A percentile compares a stretch with the other conserved stretches of the same genome.
Conservation (phyloP, 148 eudicot species). For the Amaranthus cruentus region DNA sequence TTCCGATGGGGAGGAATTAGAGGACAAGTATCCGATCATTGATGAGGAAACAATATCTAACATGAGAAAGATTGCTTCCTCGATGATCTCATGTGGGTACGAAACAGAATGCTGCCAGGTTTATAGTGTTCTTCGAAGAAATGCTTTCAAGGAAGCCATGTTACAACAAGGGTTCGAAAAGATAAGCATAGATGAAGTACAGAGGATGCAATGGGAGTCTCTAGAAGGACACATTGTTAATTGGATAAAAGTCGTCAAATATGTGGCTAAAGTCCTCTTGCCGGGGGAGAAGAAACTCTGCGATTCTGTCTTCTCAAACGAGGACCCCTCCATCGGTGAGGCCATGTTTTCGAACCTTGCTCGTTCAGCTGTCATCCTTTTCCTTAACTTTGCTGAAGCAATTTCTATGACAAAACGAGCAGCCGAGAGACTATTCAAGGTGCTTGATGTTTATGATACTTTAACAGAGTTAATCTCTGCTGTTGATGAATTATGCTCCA, state of each 20-base stretch:
- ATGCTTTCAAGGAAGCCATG: slow-evolving; percentile 36
- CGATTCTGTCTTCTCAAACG: slow-evolving; percentile 23
- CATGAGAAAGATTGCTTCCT: slow-evolving; percentile 23
- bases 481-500: slow-evolving; percentile 16
- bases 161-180: slow-evolving; percentile 30
- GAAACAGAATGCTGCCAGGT: slow-evolving; percentile 39
- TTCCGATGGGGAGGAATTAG: background rate
- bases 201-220: slow-evolving; percentile 42
- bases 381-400: slow-evolving; percentile 71
- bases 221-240: slow-evolving; percentile 30
- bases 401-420: slow-evolving; percentile 52
- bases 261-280: slow-evolving; percentile 29
- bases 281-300: slow-evolving; percentile 33
- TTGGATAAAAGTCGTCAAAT: slow-evolving; percentile 36
- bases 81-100: slow-evolving; percentile 35
- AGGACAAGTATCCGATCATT: slow-evolving; percentile 25
- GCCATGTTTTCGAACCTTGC: slow-evolving; percentile 39
- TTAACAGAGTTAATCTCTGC: slow-evolving; percentile 34
- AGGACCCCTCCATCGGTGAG: slow-evolving; percentile 22
- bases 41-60: slow-evolving; percentile 17
- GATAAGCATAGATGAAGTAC: slow-evolving; percentile 33
- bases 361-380: slow-evolving; percentile 38
- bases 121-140: slow-evolving; percentile 26
- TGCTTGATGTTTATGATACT: slow-evolving; percentile 70
- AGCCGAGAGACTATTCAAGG: slow-evolving; percentile 73